Conservation (phyloP, 2,329 filamentous ascomycete genomes). For the Arthrobotrys entomopaga region DNA sequence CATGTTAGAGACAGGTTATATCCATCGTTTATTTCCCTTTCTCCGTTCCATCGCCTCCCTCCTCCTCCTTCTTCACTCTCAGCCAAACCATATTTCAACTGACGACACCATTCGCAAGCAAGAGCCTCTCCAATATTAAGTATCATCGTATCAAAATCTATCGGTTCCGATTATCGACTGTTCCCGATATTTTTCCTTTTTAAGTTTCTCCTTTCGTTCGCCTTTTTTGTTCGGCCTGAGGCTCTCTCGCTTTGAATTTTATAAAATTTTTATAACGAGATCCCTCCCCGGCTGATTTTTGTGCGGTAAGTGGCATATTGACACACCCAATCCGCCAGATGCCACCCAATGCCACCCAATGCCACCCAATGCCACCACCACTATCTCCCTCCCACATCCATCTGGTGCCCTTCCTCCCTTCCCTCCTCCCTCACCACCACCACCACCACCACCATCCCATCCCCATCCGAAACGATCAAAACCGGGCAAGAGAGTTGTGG, state of each 20-base stretch:
- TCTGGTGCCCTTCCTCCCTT: conserved; percentile 4
- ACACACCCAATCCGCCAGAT: conserved; percentile 6
- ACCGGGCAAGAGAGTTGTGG: not conserved
- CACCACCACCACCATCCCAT: conserved; percentile 23
- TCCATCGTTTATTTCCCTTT: conserved; percentile 43
- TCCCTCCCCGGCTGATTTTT: conserved; percentile 21
- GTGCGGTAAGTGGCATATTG: conserved; percentile 13
- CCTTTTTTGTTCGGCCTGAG: not conserved
- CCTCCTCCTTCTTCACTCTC: conserved; percentile 8
- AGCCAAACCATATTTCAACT: no score
- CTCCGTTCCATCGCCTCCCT: conserved; percentile 31
- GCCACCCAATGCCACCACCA: not conserved
- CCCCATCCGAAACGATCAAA: conserved; percentile 21
- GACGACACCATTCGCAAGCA: not conserved
- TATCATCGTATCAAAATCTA: no score
- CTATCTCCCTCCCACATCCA: conserved; percentile 4
- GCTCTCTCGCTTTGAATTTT: not conserved
- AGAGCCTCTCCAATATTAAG: not conserved
- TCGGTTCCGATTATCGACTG: no score
- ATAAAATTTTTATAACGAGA: conserved; percentile 25
- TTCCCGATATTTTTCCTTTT: not conserved
- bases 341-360: not conserved
- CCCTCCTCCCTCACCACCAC: conserved; percentile 15
- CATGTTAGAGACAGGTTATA: not conserved
- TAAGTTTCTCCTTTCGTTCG: not conserved